Base-by-base conservation (phyloP, 768 basidiomycete genomes). In the Podaxis mareebaensis region DNA sequence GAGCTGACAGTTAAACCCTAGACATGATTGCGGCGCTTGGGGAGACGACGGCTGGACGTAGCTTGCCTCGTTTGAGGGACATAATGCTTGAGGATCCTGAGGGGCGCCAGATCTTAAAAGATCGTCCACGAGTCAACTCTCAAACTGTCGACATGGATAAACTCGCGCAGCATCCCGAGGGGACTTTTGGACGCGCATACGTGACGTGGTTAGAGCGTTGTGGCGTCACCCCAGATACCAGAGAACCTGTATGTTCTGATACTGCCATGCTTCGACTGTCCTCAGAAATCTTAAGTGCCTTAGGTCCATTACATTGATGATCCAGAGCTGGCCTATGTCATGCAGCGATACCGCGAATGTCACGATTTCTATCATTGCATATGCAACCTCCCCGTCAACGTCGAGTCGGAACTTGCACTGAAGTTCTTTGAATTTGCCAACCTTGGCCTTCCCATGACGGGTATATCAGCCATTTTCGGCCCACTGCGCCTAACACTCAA, bases 331-430 rank as follows among this genome's bases (percentile, higher is more conserved):
- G 97, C 97, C 26, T 99, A 97, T 74, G 92, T 99, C 60, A 94
- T 99, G 91, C 93, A 96, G 68, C 90, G 96, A 56, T 99, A 99
- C 74, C 90, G 96, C 26, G 96, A 99, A 77, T 96, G 92, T 66
- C 97, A 99, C 76, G 96, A 99, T 77, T 90, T 99, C 68, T 97
- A 98, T 72, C 97, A 99, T 72, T 93, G 92, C 70, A 83, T 99
- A 64, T 88, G 88, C 77, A 87, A 87, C 68, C 82, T 99, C 8
- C 95, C 95, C 0, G 94, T 98, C 63, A 89, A 89, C 65, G 91
- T 96, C 70, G 86, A 91, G 62, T 93, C 91, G 53, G 97, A 99
- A 73, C 83, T 99, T 33, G 93, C 95, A 1, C 85, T 99, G 74
- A 99, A 99, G 72, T 90, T 86, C 68, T 95, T 99, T 69, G 97